Percentiles rank a stretch among this genome's conserved stretches.
These are phyloP conservation scores for Aspergillus pseudoglaucus DNA, from an alignment of 2,329 filamentous ascomycete genomes.

Conservation along the genomic window DNA sequence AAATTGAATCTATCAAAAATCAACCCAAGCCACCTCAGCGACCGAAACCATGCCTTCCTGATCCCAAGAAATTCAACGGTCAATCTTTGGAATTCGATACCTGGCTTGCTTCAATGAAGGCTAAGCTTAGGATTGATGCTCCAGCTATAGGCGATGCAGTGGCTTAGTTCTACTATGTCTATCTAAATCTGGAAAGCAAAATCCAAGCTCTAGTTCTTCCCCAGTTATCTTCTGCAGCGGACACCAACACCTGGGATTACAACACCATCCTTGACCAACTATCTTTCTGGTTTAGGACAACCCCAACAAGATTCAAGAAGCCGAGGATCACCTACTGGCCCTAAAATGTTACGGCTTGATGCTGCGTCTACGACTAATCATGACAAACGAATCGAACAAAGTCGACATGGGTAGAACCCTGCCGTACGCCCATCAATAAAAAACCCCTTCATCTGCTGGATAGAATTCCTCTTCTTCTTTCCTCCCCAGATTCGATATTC, in stretches of 20 bases:
- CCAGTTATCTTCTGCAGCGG: neutral
- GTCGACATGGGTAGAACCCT: too few species aligned
- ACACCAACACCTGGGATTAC: neutral
- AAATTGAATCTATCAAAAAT: neutral
- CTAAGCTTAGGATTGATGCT: constrained; percentile 1
- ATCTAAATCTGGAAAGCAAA: neutral
- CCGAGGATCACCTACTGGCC: too few species aligned
- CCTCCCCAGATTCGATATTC: too few species aligned
- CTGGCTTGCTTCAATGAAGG: neutral
- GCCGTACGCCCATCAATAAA: too few species aligned
- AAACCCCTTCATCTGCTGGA: too few species aligned
- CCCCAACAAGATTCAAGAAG: too few species aligned
- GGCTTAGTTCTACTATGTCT: neutral
- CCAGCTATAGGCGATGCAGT: neutral
- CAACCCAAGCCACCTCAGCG: neutral
- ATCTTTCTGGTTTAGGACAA: too few species aligned
- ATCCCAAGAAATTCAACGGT: too few species aligned
- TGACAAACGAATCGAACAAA: too few species aligned
- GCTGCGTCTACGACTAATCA: too few species aligned
- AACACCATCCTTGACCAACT: neutral
- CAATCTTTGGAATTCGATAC: neutral
- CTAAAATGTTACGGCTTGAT: too few species aligned
- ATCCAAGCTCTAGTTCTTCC: neutral
- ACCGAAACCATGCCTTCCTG: neutral
- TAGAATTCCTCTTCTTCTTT: too few species aligned